Base-by-base conservation (phyloP, 2,329 filamentous ascomycete genomes). In the Blastomyces silverae region DNA sequence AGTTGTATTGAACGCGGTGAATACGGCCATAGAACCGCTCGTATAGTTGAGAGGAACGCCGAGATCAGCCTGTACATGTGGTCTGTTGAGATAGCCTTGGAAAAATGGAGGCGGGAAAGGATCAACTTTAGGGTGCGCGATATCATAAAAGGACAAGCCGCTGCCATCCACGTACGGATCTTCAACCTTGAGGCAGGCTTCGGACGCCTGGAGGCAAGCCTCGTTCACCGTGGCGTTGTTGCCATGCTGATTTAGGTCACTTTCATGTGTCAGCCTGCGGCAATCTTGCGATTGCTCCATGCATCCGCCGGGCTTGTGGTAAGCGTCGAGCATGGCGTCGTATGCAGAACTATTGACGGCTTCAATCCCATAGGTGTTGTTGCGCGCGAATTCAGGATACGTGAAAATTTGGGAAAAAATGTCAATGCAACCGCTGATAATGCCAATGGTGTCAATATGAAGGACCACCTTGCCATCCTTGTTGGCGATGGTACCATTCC, bases 361-460 rank as follows among this genome's bases (percentile, higher is more conserved):
- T 67, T 84, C 71, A 64, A 89, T 81, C 10, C 82, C 84, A 71
- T 89, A 92, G 0, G 87, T 78, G 65, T 80, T 80, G 34, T 74
- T 70, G 61, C 74, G 76, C 5, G 78, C 77, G 60, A 77, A 78
- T 34, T 74, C 71, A 1, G 77, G 76, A 65, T 79, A 79, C 58
- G 72, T 77, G 1, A 71, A 72, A 7, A 69, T 69, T 62, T 91
- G 87, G 0, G 86, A 79, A 39, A 85, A 73, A 69, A 84, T 80
- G 71, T 92, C 89, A 46, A 91, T 79, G 68, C 87, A 85, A 15
- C 88, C 89, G 73, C 91, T 83, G 65, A 82, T 77, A 66, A 83
- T 79, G 0, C 80, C 70, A 0, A 83, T 72, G 0, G 80, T 81
- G 65, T 81, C 79, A 1, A 81, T 65, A 44, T 73, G 65, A 48